Base-by-base conservation (phyloP, 441 rosid species). In the Adansonia rubrostipa region DNA sequence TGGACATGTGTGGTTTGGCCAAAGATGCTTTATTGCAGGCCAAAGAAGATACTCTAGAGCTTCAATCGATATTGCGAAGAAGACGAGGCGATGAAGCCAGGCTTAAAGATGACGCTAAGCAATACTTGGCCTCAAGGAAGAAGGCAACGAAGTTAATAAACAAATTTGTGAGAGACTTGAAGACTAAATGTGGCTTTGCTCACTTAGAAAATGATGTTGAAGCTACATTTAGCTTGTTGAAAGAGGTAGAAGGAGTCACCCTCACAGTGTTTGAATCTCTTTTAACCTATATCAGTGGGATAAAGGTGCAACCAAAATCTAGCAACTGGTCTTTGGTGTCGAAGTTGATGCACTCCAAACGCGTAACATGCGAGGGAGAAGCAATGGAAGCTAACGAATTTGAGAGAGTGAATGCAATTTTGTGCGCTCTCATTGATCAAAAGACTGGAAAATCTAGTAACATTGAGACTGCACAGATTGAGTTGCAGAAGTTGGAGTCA, bases 21-120 rank as follows among this genome's bases (percentile, higher is more conserved):
- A 28, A 28, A 2, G 36, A 28, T 28, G 36, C 36, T 28, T 28
- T 28, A 28, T 28, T 28, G 36, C 36, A 28, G 36, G 36, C 36
- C 36, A 28, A 28, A 28, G 36, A 84, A 57, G 60, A 69, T 14
- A 72, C 68, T 2, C 81, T 66, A 53, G 82, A 85, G 71, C 81
- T 89, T 76, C 80, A 86, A 69, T 85, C 87, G 8, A 48, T 74
- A 45, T 14, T 87, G 47, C 67, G 84, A 20, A 78, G 86, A 79
- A 82, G 78, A 70, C 56, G 85, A 70, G 86, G 77, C 2, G 76
- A 71, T 63, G 79, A 73, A 57, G 53, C 72, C 14, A 61, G 51
- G 50, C 71, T 69, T 4, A 45, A 28, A 47, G 22, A 71, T 47
- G 83, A 75, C 45, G 78, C 75, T 22, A 65, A 73, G 6, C 56